Evolutionary conservation across 2,329 filamentous ascomycete genomes (phyloP), one percentile per base, ranked within the genome.

Genomic region (Diaporthe sp.): DNA sequence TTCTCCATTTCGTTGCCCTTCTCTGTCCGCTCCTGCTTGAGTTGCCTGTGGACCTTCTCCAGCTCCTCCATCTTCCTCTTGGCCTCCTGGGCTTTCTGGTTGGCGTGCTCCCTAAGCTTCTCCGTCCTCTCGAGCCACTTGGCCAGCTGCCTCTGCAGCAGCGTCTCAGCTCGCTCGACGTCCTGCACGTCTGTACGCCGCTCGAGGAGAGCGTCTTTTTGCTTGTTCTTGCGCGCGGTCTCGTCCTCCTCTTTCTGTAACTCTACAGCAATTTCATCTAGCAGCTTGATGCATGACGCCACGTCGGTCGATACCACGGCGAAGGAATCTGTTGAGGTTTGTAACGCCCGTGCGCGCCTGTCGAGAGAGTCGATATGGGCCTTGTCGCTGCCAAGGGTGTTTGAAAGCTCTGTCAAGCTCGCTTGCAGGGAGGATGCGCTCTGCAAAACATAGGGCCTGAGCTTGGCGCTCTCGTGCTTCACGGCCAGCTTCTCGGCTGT

Each of bases 1-100:
- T 94, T 92, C 87, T 99, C 97, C 86, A 98, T 97, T 82, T 98
- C 96, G 75, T 95, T 93, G 46, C 93, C 93, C 85, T 98, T 97
- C 73, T 97, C 95, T 1, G 90, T 91, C 77, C 96, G 90, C 87
- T 99, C 96, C 81, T 96, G 94, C 0, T 93, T 94, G 76, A 98
- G 87, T 82, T 92, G 92, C 81, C 92, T 92, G 84, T 99, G 96
- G 62, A 95, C 90, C 5, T 90, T 91, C 73, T 94, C 90, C 74
- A 99, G 87, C 84, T 97, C 94, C 81, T 98, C 95, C 96, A 98
- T 98, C 84, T 94, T 94, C 80, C 92, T 90, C 83, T 95, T 94
- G 37, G 96, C 96, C 79, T 93, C 91, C 76, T 93, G 90, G 1
- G 95, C 94, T 86, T 98, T 97, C 77, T 94, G 91, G 75, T 93